Evolutionary conservation across 169 alveolate species (phyloP).

Genomic region (Cryptosporidium baileyi): DNA sequence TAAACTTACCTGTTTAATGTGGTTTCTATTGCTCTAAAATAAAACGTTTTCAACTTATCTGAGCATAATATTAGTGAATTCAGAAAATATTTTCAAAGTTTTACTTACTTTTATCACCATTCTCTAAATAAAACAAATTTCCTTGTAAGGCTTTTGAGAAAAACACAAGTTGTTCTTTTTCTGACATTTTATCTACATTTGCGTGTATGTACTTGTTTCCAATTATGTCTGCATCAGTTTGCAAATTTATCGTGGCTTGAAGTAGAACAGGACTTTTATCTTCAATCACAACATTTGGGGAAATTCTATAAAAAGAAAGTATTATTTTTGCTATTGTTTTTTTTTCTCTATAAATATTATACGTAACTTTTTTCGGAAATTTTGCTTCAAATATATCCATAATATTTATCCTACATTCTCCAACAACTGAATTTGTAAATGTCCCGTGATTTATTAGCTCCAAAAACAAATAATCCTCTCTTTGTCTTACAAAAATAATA

Average conservation of each 20-base stretch:
- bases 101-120: conserved; percentile 40
- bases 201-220: conserved; percentile 24
- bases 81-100: neutral
- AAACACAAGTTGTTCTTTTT: conserved; percentile 46
- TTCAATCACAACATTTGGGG: conserved; percentile 35
- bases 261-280: conserved; percentile 49
- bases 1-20: conserved; percentile 52
- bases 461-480: conserved; percentile 43
- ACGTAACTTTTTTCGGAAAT: conserved; percentile 63
- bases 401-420: conserved; percentile 43
- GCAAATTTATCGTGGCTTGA: conserved; percentile 65
- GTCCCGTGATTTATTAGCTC: conserved; percentile 51
- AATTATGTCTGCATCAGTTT: conserved; percentile 58
- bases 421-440: conserved; percentile 28
- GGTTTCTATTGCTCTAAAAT: conserved; percentile 54
- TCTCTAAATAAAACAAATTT: conserved; percentile 49
- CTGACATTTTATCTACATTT: conserved; percentile 63
- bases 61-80: neutral
- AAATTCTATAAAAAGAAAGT: conserved; percentile 50
- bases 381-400: conserved; percentile 61
- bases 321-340: conserved; percentile 19
- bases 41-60: conserved; percentile 43
- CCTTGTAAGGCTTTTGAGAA: conserved; percentile 66
- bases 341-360: conserved; percentile 22
- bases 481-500: conserved; percentile 53